A percentile compares a stretch with the other conserved stretches of the same genome.
Evolutionary conservation across 805 yeast species (phyloP).

Genomic region (Torulaspora delbrueckii): DNA sequence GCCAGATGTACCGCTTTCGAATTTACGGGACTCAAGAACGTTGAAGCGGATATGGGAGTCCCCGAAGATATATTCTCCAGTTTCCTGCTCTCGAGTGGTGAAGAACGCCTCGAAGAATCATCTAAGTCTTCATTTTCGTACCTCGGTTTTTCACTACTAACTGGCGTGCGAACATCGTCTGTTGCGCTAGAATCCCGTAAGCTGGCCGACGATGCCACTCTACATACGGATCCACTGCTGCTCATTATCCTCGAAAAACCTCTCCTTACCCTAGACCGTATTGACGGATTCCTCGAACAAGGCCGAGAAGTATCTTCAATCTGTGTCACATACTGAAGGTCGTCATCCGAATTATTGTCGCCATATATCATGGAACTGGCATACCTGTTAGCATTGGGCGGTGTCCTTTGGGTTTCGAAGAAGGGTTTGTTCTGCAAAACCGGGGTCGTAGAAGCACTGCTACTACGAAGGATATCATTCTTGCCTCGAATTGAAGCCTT

Average conservation of each 20-base stretch:
- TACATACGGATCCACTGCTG: constrained; percentile 15
- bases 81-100: constrained; percentile 3
- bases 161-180: neutral
- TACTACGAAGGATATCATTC: constrained; percentile 3
- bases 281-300: constrained; percentile 20
- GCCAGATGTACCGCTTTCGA: constrained; percentile 1
- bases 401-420: constrained; percentile 10
- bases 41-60: constrained; percentile 15
- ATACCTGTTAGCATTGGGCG: constrained; percentile 4
- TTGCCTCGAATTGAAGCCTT: constrained; percentile 23
- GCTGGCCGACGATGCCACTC: constrained; percentile 13
- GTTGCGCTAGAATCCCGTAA: neutral
- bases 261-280: constrained; percentile 28
- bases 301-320: constrained; percentile 5
- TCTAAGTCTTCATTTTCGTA: neutral
- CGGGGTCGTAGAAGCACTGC: constrained; percentile 15
- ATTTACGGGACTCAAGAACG: constrained; percentile 9
- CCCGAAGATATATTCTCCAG: constrained; percentile 4
- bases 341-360: constrained; percentile 8
- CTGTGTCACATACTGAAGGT: constrained; percentile 14
- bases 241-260: constrained; percentile 30
- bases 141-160: neutral
- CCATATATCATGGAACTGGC: constrained; percentile 3
- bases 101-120: constrained; percentile 1
- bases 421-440: constrained; percentile 7